A percentile compares a stretch with the other conserved stretches of the same genome.
phyloP scores from a whole-genome alignment of 225 moss, liverwort and hornwort genomes.

The Physcomitrium patens region DNA sequence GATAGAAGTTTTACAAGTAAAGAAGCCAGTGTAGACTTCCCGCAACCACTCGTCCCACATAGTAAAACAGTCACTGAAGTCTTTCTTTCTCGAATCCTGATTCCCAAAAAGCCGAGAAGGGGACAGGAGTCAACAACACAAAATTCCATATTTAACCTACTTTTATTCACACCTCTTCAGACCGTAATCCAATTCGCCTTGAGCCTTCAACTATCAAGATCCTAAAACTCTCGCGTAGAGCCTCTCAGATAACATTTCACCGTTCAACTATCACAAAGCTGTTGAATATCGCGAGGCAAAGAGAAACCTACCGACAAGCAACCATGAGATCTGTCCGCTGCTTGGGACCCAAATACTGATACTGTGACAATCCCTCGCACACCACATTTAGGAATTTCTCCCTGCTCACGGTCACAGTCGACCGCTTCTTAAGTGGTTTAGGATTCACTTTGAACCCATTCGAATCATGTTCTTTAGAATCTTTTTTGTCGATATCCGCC shows the following conservation, averaged over 20 bases:
- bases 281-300: not conserved
- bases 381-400: constrained; percentile 87
- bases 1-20: constrained; percentile 53
- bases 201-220: not conserved
- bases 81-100: constrained; percentile 87
- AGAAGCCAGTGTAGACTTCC: constrained; percentile 95
- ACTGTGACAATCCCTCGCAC: constrained; percentile 72
- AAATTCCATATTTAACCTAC: constrained; percentile 5
- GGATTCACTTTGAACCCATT: constrained; percentile 51
- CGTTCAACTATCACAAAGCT: not conserved
- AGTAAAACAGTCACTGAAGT: constrained; percentile 87
- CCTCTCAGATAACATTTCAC: not conserved
- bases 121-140: constrained; percentile 4
- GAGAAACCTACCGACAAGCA: constrained; percentile 70
- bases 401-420: constrained; percentile 74
- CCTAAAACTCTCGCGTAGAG: not conserved
- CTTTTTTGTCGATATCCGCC: constrained; percentile 42
- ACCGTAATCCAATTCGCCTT: not conserved
- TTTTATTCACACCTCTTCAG: not conserved
- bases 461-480: constrained; percentile 39
- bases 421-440: constrained; percentile 77
- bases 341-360: constrained; percentile 94
- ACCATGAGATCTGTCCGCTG: constrained; percentile 86
- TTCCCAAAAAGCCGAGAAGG: constrained; percentile 22
- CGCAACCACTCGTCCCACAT: constrained; percentile 96